Evolutionary conservation across 768 basidiomycete species (phyloP).

Genomic region (Pleurotus salmoneostramineus): DNA sequence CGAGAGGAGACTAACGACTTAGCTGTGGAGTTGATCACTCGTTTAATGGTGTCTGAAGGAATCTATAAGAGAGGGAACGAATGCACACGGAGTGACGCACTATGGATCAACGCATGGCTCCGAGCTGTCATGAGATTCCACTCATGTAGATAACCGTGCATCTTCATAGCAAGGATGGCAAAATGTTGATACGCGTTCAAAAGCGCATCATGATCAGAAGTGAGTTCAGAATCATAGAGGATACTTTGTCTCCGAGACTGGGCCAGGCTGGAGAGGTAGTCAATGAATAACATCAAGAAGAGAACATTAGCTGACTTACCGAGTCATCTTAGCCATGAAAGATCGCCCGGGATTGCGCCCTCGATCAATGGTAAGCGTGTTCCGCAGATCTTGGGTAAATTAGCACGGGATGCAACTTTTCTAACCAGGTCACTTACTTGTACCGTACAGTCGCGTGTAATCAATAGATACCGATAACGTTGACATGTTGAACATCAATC

Average conservation of each 20-base stretch:
- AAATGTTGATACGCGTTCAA: slow-evolving; percentile 88
- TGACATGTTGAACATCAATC: slow-evolving; percentile 70
- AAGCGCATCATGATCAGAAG: slow-evolving; percentile 56
- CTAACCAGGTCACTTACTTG: slow-evolving; percentile 37
- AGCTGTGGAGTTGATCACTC: slow-evolving; percentile 55
- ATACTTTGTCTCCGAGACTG: slow-evolving; percentile 76
- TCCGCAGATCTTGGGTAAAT: slow-evolving; percentile 38
- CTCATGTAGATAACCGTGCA: slow-evolving; percentile 73
- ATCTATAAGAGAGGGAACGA: not conserved
- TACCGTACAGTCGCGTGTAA: slow-evolving; percentile 62
- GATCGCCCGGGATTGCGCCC: slow-evolving; percentile 59
- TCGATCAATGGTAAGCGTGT: slow-evolving; percentile 69
- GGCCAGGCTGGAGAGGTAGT: slow-evolving; percentile 43
- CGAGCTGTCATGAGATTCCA: slow-evolving; percentile 45
- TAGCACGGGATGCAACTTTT: not conserved
- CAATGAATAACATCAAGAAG: not conserved
- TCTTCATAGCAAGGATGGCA: slow-evolving; percentile 78
- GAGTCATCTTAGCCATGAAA: slow-evolving; percentile 73
- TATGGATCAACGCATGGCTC: slow-evolving; percentile 48
- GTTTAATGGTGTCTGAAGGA: slow-evolving; percentile 54
- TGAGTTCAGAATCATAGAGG: slow-evolving; percentile 73
- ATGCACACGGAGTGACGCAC: slow-evolving; percentile 31
- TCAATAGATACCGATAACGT: slow-evolving; percentile 79
- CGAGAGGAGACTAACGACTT: slow-evolving; percentile 40
- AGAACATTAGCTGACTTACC: slow-evolving; percentile 36